Evolutionary conservation across 805 yeast genomes (phyloP).

Genomic region (Wickerhamomyces canadensis): DNA sequence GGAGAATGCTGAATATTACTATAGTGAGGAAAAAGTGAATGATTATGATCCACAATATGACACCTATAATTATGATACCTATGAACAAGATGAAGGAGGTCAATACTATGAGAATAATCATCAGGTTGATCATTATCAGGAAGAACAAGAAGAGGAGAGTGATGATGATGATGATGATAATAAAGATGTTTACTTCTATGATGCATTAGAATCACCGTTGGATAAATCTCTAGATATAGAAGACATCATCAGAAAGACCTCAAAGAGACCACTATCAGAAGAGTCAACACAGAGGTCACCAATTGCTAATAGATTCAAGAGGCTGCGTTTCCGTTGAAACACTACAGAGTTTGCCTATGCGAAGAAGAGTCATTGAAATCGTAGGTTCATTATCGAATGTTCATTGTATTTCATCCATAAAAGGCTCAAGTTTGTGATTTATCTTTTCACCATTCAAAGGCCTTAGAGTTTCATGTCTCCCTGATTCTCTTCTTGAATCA

Average conservation of each 20-base stretch:
- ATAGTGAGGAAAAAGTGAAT: too few relatives aligned
- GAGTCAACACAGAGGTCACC: too few relatives aligned
- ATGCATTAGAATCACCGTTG: not conserved
- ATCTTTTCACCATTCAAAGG: constrained; percentile 16
- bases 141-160: not conserved
- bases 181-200: not conserved
- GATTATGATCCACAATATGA: too few relatives aligned
- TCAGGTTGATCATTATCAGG: not conserved
- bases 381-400: too few relatives aligned
- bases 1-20: not conserved
- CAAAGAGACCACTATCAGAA: too few relatives aligned
- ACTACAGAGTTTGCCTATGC: too few relatives aligned
- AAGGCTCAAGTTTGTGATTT: not conserved
- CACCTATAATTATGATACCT: not conserved
- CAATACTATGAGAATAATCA: not conserved
- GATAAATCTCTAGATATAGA: not conserved
- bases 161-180: not conserved
- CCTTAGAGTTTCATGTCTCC: constrained; percentile 13
- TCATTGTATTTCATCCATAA: too few relatives aligned
- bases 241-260: not conserved
- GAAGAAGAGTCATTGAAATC: too few relatives aligned
- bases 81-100: not conserved
- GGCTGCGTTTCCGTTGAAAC: too few relatives aligned
- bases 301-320: too few relatives aligned
- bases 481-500: constrained; percentile 20